Evolutionary conservation across 208 protist species (phyloP).

Genomic region (Trypanosoma caninum): DNA sequence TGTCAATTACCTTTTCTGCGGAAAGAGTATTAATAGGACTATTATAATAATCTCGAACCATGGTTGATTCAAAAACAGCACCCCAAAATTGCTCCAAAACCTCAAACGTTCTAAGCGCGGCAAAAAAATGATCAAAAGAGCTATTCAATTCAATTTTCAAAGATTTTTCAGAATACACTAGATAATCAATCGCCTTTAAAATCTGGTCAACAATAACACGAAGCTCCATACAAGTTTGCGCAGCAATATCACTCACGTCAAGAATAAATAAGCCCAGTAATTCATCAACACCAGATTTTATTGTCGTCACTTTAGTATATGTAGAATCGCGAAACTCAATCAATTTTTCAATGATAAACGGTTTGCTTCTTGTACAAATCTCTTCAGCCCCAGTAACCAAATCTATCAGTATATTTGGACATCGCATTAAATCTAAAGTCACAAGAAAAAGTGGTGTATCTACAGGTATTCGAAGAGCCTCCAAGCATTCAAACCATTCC

Average conservation of each 20-base stretch:
- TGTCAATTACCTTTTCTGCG: slow-evolving; percentile 59
- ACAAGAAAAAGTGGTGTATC: slow-evolving; percentile 45
- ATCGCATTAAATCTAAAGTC: slow-evolving; percentile 64
- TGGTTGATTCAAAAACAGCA: slow-evolving; percentile 50
- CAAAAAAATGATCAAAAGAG: slow-evolving; percentile 61
- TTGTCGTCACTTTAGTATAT: slow-evolving; percentile 46
- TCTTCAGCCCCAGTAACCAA: slow-evolving; percentile 32
- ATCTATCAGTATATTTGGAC: slow-evolving; percentile 34
- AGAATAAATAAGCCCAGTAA: slow-evolving; percentile 83
- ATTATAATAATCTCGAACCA: slow-evolving; percentile 71
- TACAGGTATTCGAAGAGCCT: slow-evolving; percentile 55
- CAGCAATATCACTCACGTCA: slow-evolving; percentile 84
- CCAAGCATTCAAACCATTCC: slow-evolving; percentile 60
- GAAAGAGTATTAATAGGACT: slow-evolving; percentile 52
- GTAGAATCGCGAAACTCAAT: slow-evolving; percentile 40
- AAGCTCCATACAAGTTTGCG: slow-evolving; percentile 79
- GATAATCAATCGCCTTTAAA: slow-evolving; percentile 39
- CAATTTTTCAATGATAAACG: slow-evolving; percentile 51
- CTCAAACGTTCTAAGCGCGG: slow-evolving; percentile 64
- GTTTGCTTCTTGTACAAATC: slow-evolving; percentile 36
- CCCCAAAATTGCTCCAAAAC: slow-evolving; percentile 86
- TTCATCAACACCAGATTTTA: slow-evolving; percentile 73
- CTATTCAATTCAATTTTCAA: slow-evolving; percentile 39
- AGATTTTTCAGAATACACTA: slow-evolving; percentile 52
- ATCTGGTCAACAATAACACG: slow-evolving; percentile 62